Percentiles rank a stretch among this genome's conserved stretches.
phyloP scores from a whole-genome alignment of 2,329 filamentous ascomycete species.

The Blastomyces parvus region DNA sequence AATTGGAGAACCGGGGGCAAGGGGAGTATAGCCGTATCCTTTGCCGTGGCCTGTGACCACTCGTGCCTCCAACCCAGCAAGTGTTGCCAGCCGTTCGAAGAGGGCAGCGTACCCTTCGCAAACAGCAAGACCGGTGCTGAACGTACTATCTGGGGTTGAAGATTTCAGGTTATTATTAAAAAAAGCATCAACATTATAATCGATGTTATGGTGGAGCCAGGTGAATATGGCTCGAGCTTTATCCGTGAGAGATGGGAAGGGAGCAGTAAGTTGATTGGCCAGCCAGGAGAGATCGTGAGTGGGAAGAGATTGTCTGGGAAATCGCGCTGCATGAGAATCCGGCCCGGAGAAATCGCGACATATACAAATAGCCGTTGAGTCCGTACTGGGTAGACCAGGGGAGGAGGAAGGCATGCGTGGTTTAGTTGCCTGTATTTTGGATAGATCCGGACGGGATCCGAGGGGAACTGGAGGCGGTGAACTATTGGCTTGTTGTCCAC shows the following conservation, averaged over 20 bases:
- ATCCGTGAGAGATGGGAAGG: slow-evolving; percentile 74
- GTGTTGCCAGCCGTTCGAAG: slow-evolving; percentile 66
- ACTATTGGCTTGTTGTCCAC: slow-evolving; percentile 17
- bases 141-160: slow-evolving; percentile 61
- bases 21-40: slow-evolving; percentile 61
- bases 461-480: slow-evolving; percentile 44
- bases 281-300: slow-evolving; percentile 61
- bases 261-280: slow-evolving; percentile 64
- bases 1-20: slow-evolving; percentile 54
- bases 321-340: slow-evolving; percentile 67
- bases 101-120: slow-evolving; percentile 85
- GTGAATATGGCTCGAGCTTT: slow-evolving; percentile 89
- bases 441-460: slow-evolving; percentile 49
- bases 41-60: slow-evolving; percentile 75
- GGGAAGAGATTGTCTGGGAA: slow-evolving; percentile 63
- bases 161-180: slow-evolving; percentile 60
- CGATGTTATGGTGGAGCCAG: slow-evolving; percentile 90
- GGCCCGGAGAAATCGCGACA: slow-evolving; percentile 83
- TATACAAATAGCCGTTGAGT: slow-evolving; percentile 44
- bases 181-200: slow-evolving; percentile 72
- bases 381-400: background rate
- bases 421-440: slow-evolving; percentile 46
- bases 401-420: slow-evolving; percentile 22
- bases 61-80: slow-evolving; percentile 68
- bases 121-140: slow-evolving; percentile 70